Percentiles rank a stretch among this genome's conserved stretches.
phyloP scores from a whole-genome alignment of 192 early-diverging fungal genomes.

The Piromyces finnis region DNA sequence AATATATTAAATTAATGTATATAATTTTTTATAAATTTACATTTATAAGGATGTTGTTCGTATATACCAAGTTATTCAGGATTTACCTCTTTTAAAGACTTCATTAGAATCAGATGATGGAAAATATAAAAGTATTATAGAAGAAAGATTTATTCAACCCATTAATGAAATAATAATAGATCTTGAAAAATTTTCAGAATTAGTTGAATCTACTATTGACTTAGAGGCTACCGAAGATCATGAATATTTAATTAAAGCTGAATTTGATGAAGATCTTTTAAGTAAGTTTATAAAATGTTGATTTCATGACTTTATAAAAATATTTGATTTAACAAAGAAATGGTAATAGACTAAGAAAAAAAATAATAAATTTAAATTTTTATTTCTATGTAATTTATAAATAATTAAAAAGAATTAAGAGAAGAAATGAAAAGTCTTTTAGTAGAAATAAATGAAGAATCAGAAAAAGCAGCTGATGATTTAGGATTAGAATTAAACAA shows the following conservation, averaged over 20 bases:
- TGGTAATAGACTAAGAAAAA: no score
- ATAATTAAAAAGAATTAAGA: constrained; percentile 8
- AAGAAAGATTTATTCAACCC: neutral
- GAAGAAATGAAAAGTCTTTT: constrained; percentile 23
- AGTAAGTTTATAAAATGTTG: constrained; percentile 17
- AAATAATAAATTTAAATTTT: constrained; percentile 11
- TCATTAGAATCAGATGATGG: constrained; percentile 27
- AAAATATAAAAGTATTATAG: constrained; percentile 2
- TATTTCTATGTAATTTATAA: no score
- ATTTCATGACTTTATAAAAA: no score
- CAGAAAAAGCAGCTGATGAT: constrained; percentile 30
- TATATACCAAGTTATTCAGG: constrained; percentile 66
- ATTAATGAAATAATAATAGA: constrained; percentile 17
- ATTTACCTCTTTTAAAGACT: constrained; percentile 42
- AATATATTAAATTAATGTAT: no score
- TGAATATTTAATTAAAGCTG: constrained; percentile 72
- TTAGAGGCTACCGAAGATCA: constrained; percentile 64
- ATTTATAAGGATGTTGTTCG: constrained; percentile 82
- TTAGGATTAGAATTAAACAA: constrained; percentile 64
- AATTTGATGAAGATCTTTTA: constrained; percentile 57
- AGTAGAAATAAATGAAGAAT: constrained; percentile 42
- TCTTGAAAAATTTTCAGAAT: constrained; percentile 47
- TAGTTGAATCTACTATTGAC: constrained; percentile 86
- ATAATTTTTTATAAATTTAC: no score
- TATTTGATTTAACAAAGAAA: no score